Evolutionary conservation across 345 rosid species (phyloP).

Genomic region (Moringa oleifera): DNA sequence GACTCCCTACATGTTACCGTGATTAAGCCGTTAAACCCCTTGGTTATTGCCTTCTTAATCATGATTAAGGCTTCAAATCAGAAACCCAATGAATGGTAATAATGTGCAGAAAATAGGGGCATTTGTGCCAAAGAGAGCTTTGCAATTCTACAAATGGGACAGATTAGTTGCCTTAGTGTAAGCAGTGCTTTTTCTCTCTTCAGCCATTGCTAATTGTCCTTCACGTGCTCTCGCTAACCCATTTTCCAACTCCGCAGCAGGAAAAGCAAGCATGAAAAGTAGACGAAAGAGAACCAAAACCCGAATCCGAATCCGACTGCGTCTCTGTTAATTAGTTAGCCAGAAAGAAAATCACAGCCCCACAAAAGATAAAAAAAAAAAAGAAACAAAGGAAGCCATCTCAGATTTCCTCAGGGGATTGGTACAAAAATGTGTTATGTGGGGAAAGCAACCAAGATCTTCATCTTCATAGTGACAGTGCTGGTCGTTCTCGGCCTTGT

Average conservation of each 20-base stretch:
- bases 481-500: constrained; percentile 59
- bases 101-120: not conserved
- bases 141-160: too few relatives aligned
- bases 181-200: too few relatives aligned
- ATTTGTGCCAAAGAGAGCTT: not conserved
- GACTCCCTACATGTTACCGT: too few relatives aligned
- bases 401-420: constrained; percentile 3
- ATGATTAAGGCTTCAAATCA: too few relatives aligned
- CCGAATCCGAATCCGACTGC: not conserved
- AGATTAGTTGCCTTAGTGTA: too few relatives aligned
- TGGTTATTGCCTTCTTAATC: too few relatives aligned
- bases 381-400: not conserved
- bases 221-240: constrained; percentile 7
- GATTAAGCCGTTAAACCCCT: too few relatives aligned
- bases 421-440: constrained; percentile 57
- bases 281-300: constrained; percentile 21
- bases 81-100: too few relatives aligned
- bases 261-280: constrained; percentile 18
- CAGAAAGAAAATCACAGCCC: not conserved
- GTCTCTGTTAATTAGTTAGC: not conserved
- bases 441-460: constrained; percentile 99
- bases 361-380: not conserved
- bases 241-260: not conserved
- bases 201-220: not conserved
- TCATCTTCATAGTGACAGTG: constrained; percentile 82